Conservation (phyloP, 768 basidiomycete genomes). For the Hygrocybe punicea region DNA sequence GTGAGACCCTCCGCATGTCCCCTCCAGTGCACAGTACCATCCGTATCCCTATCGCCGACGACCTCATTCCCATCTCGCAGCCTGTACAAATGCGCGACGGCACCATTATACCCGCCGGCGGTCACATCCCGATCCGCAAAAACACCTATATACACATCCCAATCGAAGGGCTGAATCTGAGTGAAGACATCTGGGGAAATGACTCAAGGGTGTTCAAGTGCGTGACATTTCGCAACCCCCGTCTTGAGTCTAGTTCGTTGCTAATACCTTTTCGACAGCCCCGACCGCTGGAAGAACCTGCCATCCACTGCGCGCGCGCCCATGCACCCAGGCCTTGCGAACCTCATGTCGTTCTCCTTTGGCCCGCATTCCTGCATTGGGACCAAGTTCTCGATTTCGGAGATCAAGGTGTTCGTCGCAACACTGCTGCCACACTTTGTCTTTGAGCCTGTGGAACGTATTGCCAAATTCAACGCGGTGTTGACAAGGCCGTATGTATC, state of each 20-base stretch:
- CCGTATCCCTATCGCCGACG: conserved; percentile 52
- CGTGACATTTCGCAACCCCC: conserved; percentile 15
- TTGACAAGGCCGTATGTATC: conserved; percentile 49
- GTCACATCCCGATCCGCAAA: conserved; percentile 45
- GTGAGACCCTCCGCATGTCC: conserved; percentile 53
- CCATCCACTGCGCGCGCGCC: conserved; percentile 35
- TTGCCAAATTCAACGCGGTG: conserved; percentile 48
- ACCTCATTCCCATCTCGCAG: conserved; percentile 50
- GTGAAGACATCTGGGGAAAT: conserved; percentile 52
- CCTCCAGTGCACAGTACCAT: conserved; percentile 58
- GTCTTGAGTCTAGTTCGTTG: background rate
- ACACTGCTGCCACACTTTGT: conserved; percentile 44
- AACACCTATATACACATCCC: conserved; percentile 57
- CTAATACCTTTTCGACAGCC: conserved; percentile 32
- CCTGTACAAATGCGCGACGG: conserved; percentile 44
- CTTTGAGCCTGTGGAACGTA: conserved; percentile 42
- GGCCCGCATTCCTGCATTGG: conserved; percentile 52
- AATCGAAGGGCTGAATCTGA: conserved; percentile 52
- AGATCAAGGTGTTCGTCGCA: conserved; percentile 52
- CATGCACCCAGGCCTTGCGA: conserved; percentile 45
- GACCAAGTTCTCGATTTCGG: conserved; percentile 44
- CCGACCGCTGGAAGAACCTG: conserved; percentile 51
- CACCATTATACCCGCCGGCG: conserved; percentile 34
- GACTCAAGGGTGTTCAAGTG: conserved; percentile 56
- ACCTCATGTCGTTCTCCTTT: conserved; percentile 53